A percentile compares a stretch with the other conserved stretches of the same genome.
phyloP scores from a whole-genome alignment of 2,329 filamentous ascomycete genomes.

The Aaosphaeria arxii region DNA sequence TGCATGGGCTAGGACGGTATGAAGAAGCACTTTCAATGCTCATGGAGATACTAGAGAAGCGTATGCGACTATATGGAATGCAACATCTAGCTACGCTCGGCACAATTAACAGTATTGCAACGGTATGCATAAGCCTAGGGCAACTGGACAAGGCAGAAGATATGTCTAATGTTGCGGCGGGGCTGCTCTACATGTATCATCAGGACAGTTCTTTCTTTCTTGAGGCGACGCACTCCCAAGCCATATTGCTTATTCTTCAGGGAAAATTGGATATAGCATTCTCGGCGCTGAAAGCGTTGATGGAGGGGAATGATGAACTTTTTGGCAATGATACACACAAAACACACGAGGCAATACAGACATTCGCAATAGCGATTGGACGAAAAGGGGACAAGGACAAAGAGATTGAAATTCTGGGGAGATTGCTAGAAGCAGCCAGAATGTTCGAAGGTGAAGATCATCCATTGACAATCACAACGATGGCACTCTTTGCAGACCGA shows the following conservation, averaged over 20 bases:
- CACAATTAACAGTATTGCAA: no score
- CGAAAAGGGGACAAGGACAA: no score
- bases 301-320: neutral
- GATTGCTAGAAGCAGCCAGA: neutral
- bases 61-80: neutral
- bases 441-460: slow-evolving; percentile 3
- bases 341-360: no score
- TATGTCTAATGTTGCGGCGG: no score
- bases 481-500: neutral
- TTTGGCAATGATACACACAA: no score
- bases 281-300: slow-evolving; percentile 1
- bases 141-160: no score
- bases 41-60: neutral
- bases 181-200: no score
- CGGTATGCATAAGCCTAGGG: no score
- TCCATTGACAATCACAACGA: neutral
- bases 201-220: no score
- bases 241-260: neutral
- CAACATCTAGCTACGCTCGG: neutral
- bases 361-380: no score
- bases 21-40: neutral
- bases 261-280: slow-evolving; percentile 1
- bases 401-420: no score
- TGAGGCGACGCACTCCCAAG: neutral
- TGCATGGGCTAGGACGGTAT: neutral